Evolutionary conservation across 306 rosid genomes (phyloP).

Genomic region (Potentilla sterilis): DNA sequence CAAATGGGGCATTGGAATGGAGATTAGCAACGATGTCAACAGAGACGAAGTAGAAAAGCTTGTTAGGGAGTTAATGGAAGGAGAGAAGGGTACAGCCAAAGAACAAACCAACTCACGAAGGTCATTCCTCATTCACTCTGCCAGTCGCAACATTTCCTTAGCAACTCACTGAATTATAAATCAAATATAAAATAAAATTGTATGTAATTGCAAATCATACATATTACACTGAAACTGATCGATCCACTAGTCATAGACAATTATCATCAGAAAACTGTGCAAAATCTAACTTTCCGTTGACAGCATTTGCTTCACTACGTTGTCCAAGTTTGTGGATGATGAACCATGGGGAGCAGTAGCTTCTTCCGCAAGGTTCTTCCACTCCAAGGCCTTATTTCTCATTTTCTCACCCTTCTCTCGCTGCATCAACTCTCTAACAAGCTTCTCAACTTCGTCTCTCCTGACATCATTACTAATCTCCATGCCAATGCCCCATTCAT

Average conservation of each 20-base stretch:
- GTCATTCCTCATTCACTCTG: too few relatives aligned
- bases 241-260: not conserved
- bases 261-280: not conserved
- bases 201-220: not conserved
- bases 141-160: too few relatives aligned
- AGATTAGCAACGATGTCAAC: not conserved
- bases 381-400: not conserved
- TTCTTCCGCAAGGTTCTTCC: constrained; percentile 7
- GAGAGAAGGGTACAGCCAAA: not conserved
- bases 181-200: too few relatives aligned
- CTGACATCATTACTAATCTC: constrained; percentile 25
- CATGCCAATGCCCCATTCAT: constrained; percentile 23
- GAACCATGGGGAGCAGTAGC: not conserved
- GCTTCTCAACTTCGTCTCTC: constrained; percentile 21
- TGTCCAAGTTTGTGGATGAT: constrained; percentile 1
- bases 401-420: constrained; percentile 15
- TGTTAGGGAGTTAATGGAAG: not conserved
- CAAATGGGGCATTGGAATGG: not conserved
- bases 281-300: not conserved
- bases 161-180: not conserved
- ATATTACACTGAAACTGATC: too few relatives aligned
- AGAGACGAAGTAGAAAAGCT: not conserved
- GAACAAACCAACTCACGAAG: too few relatives aligned
- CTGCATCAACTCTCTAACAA: constrained; percentile 8
- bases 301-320: not conserved